These are phyloP conservation scores for Ganoderma boninense DNA, from an alignment of 1,284 basidiomycete genomes.

Conservation along the genomic window DNA sequence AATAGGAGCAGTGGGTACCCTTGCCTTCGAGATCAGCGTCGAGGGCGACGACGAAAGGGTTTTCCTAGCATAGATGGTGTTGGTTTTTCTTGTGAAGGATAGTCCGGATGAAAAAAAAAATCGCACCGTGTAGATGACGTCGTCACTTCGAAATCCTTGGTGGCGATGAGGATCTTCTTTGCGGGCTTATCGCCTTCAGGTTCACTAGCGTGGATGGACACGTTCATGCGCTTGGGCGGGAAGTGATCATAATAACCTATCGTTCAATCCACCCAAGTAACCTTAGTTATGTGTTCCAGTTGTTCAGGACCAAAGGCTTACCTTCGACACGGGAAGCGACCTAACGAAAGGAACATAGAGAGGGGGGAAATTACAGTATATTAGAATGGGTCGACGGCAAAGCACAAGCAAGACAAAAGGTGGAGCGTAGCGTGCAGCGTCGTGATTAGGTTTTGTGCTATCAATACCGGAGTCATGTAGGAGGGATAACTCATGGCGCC, in stretches of 20 bases:
- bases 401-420: conserved; percentile 32
- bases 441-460: conserved; percentile 25
- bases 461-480: conserved; percentile 13
- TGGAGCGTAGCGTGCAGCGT: conserved; percentile 29
- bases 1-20: conserved; percentile 76
- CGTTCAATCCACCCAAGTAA: conserved; percentile 15
- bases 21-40: conserved; percentile 73
- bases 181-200: conserved; percentile 46
- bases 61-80: conserved; percentile 57
- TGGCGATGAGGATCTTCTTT: conserved; percentile 69
- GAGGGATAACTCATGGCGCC: conserved; percentile 37
- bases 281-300: conserved; percentile 34
- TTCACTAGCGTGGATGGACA: conserved; percentile 55
- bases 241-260: conserved; percentile 80
- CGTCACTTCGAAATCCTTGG: conserved; percentile 73
- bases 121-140: conserved; percentile 76
- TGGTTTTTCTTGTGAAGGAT: background rate
- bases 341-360: conserved; percentile 50
- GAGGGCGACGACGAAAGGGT: conserved; percentile 71
- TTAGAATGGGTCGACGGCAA: conserved; percentile 58
- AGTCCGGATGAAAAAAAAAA: background rate
- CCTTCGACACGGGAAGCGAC: conserved; percentile 76
- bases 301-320: conserved; percentile 55
- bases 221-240: conserved; percentile 75
- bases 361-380: conserved; percentile 56